Conservation (phyloP, 371 early-diverging fungal genomes). For the Apophysomyces variabilis region DNA sequence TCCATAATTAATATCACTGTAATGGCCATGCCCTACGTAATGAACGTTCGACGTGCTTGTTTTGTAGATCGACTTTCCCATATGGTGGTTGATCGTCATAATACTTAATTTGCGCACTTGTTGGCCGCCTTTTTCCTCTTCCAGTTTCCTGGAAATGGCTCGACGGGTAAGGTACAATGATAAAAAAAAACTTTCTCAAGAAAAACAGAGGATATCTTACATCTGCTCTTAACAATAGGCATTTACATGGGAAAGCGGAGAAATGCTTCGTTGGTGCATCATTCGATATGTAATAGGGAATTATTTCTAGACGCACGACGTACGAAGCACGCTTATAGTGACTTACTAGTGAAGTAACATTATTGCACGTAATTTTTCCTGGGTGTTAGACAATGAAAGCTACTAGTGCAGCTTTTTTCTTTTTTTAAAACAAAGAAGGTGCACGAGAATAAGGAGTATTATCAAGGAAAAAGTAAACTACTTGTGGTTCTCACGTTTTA, state of each 20-base stretch:
- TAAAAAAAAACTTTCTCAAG: not conserved
- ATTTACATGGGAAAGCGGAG: not conserved
- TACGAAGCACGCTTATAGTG: not conserved
- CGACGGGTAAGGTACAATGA: not conserved
- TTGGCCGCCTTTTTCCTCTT: conserved; percentile 1
- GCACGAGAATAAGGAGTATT: conserved; percentile 9
- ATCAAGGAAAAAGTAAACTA: conserved; percentile 2
- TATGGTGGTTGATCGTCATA: conserved; percentile 8
- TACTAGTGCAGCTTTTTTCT: not conserved
- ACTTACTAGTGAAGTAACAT: not conserved
- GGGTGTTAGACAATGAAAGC: conserved; percentile 3
- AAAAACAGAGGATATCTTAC: not conserved
- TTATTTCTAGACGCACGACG: conserved; percentile 1
- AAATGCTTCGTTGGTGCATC: not conserved
- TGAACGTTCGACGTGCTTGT: not conserved
- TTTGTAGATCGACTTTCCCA: not conserved
- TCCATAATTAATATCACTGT: conserved; percentile 6
- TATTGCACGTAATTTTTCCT: not conserved
- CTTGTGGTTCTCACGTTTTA: conserved; percentile 3
- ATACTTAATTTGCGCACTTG: not conserved
- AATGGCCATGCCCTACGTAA: conserved; percentile 3
- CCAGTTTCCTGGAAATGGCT: not conserved
- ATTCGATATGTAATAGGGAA: not conserved
- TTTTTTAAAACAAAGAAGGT: not conserved
- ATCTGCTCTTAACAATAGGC: not conserved